Evolutionary conservation across 257 asterid genomes (phyloP), one percentile per base, ranked within the genome.

Genomic region (Capsicum rhomboideum): DNA sequence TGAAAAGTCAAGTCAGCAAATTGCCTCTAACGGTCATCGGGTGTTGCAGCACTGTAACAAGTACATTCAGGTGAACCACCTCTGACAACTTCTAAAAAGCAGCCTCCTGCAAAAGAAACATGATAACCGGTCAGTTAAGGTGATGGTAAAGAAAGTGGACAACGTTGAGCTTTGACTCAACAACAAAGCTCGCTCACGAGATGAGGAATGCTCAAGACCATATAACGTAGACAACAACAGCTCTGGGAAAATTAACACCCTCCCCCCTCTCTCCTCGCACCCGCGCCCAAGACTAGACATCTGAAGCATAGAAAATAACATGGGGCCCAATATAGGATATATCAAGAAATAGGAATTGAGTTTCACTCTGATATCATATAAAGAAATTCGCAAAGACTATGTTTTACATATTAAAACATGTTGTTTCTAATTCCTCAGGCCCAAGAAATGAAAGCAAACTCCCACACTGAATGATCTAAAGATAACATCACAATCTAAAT

Each of bases 11-110:
- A 50, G 82, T 85, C 83, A 80, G 88, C 74, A 52, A 75, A 34
- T 61, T 52, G 83, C 83, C 37, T 46, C 55, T 50, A 77, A 50
- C 78, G 81, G 81, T 86, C 50, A 85, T 82, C 78, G 74, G 87
- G 82, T 78, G 86, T 81, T 79, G 82, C 84, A 86, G 82, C 86
- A 66, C 83, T 84, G 88, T 34, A 34, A 88, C 90, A 85, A 81
- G 87, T 85, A 88, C 90, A 82, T 66, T 79, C 82, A 84, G 84
- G 74, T 68, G 58, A 84, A 82, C 85, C 83, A 37, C 85, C 87
- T 37, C 82, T 44, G 44, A 67, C 85, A 69, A 81, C 66, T 78
- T 59, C 61, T 40, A n/a, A 82, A 66, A 37, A 28, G 72, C 84
- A 77, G 83, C 88, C 80, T 82, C 87, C 89, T 88, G 86, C 83